phyloP scores from a whole-genome alignment of 139 green algal species.

The Deuterostichococcus epilithicus region DNA sequence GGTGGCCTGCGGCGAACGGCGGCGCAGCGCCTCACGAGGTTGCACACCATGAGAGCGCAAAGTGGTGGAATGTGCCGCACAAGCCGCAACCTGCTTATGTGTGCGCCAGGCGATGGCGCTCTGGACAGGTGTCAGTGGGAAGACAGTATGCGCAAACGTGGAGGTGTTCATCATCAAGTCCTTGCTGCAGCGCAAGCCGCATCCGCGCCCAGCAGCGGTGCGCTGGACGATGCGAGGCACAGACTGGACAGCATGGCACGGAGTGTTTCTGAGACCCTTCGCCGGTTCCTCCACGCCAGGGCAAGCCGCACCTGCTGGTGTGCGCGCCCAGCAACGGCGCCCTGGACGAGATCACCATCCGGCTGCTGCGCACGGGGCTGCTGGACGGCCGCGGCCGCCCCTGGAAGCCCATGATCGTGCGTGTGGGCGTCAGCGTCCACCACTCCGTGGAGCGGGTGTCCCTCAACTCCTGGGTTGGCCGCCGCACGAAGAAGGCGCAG shows the following conservation, averaged over 20 bases:
- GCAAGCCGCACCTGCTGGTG: conserved; percentile 70
- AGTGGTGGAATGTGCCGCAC: no score
- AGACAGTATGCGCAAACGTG: no score
- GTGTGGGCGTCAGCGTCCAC: conserved; percentile 72
- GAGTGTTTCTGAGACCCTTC: conserved; percentile 24
- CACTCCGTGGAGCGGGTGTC: conserved; percentile 61
- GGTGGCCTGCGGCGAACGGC: no score
- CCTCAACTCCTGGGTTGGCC: conserved; percentile 58
- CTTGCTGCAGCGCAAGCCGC: background rate
- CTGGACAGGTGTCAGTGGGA: conserved; percentile 40
- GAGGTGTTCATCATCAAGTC: background rate
- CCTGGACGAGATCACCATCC: conserved; percentile 84
- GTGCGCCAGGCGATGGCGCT: no score
- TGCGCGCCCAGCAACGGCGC: conserved; percentile 91
- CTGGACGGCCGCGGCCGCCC: conserved; percentile 54
- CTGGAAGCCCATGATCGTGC: conserved; percentile 65
- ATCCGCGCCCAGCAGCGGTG: no score
- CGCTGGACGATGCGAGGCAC: background rate
- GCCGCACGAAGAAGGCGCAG: conserved; percentile 27
- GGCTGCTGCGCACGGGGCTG: conserved; percentile 49
- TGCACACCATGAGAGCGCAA: no score
- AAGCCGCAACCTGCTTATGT: no score
- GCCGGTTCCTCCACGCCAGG: conserved; percentile 22
- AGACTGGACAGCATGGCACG: background rate
- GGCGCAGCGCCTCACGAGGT: no score